Evolutionary conservation across 2,329 filamentous ascomycete genomes (phyloP).

Genomic region (Talaromyces sp.): DNA sequence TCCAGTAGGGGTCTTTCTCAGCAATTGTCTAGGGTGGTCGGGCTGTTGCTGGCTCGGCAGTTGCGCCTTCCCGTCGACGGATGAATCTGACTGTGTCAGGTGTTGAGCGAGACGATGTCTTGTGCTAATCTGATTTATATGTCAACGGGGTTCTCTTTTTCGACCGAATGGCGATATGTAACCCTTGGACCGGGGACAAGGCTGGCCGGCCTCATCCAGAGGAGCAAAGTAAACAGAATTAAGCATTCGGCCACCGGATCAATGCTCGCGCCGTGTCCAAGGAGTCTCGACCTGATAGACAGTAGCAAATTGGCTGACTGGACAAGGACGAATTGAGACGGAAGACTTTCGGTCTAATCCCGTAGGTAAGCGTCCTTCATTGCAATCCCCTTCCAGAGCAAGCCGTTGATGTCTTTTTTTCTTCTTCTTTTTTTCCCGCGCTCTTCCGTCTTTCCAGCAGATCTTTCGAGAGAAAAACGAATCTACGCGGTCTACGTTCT

Average conservation of each 20-base stretch:
- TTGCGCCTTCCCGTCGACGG: too few relatives aligned
- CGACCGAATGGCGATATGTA: not conserved
- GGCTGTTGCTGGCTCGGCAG: not conserved
- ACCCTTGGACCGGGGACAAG: not conserved
- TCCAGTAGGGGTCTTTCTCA: not conserved
- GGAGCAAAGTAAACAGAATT: not conserved
- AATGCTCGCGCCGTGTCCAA: not conserved
- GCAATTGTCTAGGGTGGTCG: not conserved
- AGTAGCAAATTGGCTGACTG: not conserved
- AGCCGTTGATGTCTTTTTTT: not conserved
- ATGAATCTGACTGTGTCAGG: too few relatives aligned
- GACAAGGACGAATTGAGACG: slow-evolving; percentile 1
- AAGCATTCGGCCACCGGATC: not conserved
- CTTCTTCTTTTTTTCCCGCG: not conserved
- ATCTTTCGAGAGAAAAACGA: not conserved
- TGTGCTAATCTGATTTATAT: not conserved
- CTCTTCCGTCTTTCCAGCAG: not conserved
- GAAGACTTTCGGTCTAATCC: not conserved
- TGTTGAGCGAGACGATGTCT: not conserved
- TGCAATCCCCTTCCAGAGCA: not conserved
- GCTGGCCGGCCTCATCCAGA: not conserved
- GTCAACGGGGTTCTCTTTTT: not conserved
- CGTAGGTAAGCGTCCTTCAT: not conserved
- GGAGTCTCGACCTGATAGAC: slow-evolving; percentile 1
- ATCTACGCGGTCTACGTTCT: not conserved